Conservation (phyloP, 1,284 basidiomycete genomes). For the Xerocomus minutiporus region DNA sequence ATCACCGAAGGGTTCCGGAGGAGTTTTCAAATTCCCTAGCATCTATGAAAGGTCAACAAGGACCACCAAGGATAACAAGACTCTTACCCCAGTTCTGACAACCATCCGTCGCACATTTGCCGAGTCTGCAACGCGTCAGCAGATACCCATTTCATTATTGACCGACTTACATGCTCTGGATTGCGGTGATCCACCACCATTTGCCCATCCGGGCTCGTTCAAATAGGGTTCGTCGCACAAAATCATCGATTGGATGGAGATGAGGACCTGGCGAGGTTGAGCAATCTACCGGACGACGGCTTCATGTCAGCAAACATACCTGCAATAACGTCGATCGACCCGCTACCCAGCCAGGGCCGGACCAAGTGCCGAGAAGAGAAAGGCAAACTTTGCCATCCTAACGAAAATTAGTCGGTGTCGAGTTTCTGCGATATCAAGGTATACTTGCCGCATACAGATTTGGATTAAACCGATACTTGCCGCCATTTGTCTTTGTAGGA, state of each 20-base stretch:
- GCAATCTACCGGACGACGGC: conserved; percentile 1
- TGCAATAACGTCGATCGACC: conserved; percentile 83
- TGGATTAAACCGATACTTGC: conserved; percentile 85
- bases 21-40: conserved; percentile 77
- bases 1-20: conserved; percentile 77
- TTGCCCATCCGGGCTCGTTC: conserved; percentile 87
- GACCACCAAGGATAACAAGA: conserved; percentile 2
- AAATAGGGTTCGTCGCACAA: conserved; percentile 84
- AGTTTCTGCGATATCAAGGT: neutral
- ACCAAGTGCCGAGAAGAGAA: conserved; percentile 87
- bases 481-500: conserved; percentile 70
- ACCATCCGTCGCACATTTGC: conserved; percentile 88
- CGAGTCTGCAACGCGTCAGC: conserved; percentile 50
- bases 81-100: conserved; percentile 72
- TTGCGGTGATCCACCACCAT: conserved; percentile 61
- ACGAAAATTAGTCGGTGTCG: neutral
- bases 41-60: conserved; percentile 46
- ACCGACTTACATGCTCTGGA: conserved; percentile 63
- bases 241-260: conserved; percentile 94
- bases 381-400: conserved; percentile 90
- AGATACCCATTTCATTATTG: conserved; percentile 2
- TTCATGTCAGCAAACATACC: conserved; percentile 35
- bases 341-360: conserved; percentile 83
- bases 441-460: conserved; percentile 78
- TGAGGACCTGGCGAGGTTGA: conserved; percentile 56